Evolutionary conservation across 164 flowering plant genomes (phyloP).

Genomic region (Nymphaea colorata): DNA sequence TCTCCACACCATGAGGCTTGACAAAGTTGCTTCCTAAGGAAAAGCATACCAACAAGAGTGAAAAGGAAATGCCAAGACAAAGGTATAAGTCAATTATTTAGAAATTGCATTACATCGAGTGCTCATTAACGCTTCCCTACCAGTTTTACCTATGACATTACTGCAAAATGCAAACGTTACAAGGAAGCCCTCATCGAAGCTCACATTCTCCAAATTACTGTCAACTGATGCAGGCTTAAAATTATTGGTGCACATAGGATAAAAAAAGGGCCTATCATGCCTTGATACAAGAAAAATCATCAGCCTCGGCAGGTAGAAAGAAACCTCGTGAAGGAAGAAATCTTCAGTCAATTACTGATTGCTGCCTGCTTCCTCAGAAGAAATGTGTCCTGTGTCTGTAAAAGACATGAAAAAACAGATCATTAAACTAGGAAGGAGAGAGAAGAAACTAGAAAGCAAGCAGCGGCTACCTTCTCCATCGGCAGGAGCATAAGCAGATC

Average conservation of each 20-base stretch:
- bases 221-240: neutral
- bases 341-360: neutral
- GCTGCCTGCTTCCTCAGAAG: conserved; percentile 42
- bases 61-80: too few species aligned
- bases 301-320: neutral
- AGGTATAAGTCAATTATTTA: too few species aligned
- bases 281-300: too few species aligned
- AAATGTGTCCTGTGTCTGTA: conserved; percentile 34
- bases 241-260: neutral
- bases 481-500: conserved; percentile 64
- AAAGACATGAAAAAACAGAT: neutral
- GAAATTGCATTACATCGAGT: neutral
- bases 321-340: neutral
- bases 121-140: neutral
- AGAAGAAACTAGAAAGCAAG: conserved; percentile 1
- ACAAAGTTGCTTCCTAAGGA: too few species aligned
- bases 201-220: neutral
- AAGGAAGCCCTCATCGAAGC: neutral
- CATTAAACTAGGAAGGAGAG: neutral
- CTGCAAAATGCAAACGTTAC: neutral
- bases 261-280: neutral
- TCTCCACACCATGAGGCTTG: too few species aligned
- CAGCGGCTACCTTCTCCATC: conserved; percentile 23
- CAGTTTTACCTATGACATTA: neutral
- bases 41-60: too few species aligned